Conservation (phyloP, 2,329 filamentous ascomycete genomes). For the Leptographium radiaticola region DNA sequence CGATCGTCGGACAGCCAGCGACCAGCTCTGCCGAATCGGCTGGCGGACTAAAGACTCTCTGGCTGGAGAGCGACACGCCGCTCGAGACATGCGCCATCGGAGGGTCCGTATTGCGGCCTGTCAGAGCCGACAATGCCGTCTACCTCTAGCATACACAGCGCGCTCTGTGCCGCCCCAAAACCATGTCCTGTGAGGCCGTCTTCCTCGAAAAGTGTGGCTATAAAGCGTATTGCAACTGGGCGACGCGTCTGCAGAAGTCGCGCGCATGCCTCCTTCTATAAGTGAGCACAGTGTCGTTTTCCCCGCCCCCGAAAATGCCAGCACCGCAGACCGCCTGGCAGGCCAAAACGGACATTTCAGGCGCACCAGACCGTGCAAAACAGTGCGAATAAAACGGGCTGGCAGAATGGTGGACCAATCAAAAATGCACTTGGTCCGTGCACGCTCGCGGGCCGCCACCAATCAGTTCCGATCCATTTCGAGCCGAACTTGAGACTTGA, state of each 20-base stretch:
- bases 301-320: too few species aligned
- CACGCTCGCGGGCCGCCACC: conserved; percentile 2
- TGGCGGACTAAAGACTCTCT: conserved; percentile 40
- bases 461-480: conserved; percentile 12
- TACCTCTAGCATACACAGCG: neutral
- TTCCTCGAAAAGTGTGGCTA: neutral
- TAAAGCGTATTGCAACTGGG: neutral
- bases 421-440: neutral
- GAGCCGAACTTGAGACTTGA: neutral
- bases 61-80: conserved; percentile 33
- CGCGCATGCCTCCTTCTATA: neutral
- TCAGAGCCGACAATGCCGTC: neutral
- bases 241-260: conserved; percentile 6
- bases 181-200: neutral
- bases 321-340: neutral
- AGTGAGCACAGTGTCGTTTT: neutral
- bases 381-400: neutral
- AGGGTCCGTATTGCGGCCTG: neutral
- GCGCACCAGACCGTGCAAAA: neutral
- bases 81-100: neutral
- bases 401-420: neutral
- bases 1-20: conserved; percentile 71
- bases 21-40: conserved; percentile 45
- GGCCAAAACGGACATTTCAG: neutral
- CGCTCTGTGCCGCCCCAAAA: neutral